These are phyloP conservation scores for Phytopythium mirpurense DNA, from an alignment of 352 stramenopile genomes.

Conservation along the genomic window DNA sequence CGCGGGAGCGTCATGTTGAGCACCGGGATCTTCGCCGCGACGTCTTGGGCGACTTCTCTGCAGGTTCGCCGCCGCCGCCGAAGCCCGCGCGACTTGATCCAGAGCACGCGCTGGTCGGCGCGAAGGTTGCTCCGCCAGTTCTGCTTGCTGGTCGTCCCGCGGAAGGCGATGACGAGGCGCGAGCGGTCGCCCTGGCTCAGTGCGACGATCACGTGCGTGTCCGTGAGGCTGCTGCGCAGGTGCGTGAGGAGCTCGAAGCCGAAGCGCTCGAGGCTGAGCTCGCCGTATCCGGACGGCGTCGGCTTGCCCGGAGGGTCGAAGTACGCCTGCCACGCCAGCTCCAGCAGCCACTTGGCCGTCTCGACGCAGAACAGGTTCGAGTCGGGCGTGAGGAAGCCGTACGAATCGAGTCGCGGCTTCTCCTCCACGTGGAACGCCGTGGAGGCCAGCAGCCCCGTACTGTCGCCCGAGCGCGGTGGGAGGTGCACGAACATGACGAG, in stretches of 20 bases:
- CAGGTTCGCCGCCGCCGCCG: slow-evolving; percentile 46
- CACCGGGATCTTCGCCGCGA: slow-evolving; percentile 68
- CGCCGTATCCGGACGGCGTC: slow-evolving; percentile 71
- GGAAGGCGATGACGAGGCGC: slow-evolving; percentile 81
- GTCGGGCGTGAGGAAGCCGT: slow-evolving; percentile 58
- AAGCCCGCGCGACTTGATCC: slow-evolving; percentile 63
- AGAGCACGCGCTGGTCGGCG: slow-evolving; percentile 75
- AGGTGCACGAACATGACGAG: slow-evolving; percentile 82
- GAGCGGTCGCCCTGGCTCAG: slow-evolving; percentile 43
- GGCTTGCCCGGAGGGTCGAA: slow-evolving; percentile 76
- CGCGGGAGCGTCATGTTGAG: slow-evolving; percentile 82
- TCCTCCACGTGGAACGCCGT: slow-evolving; percentile 78
- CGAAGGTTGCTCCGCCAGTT: slow-evolving; percentile 89
- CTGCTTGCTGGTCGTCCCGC: slow-evolving; percentile 78
- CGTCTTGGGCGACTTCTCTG: slow-evolving; percentile 51
- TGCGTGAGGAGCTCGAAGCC: slow-evolving; percentile 85
- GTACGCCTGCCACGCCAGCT: slow-evolving; percentile 85
- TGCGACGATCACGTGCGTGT: slow-evolving; percentile 73
- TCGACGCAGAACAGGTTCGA: slow-evolving; percentile 86
- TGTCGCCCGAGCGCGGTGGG: slow-evolving; percentile 42
- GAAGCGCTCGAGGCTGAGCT: slow-evolving; percentile 61
- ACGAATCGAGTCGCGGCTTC: slow-evolving; percentile 47
- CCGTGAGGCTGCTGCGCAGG: slow-evolving; percentile 58
- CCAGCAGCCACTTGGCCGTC: slow-evolving; percentile 73
- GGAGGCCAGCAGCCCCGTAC: slow-evolving; percentile 43